Evolutionary conservation across 1,284 basidiomycete species (phyloP), one percentile per base, ranked within the genome.

Genomic region (Phenoliferia sp.): DNA sequence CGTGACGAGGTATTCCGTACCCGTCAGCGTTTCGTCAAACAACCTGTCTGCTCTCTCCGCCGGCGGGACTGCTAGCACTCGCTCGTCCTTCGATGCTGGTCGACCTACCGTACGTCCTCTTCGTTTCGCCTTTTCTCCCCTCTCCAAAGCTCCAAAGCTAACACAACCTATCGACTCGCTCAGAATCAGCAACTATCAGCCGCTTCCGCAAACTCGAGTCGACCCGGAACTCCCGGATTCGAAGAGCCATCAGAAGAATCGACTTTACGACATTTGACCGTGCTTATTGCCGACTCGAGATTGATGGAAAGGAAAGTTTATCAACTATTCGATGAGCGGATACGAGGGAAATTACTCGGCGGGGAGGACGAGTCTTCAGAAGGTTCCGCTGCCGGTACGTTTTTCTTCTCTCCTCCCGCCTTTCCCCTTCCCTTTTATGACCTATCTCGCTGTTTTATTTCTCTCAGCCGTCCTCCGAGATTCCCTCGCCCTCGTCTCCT

Each of bases 261-360:
- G 22, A 71, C 82, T 6, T 75, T 92, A 57, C 82, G 83, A 33
- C 87, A 88, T 77, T 86, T 84, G 73, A 84, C 87, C 1, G 83
- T 84, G 29, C 81, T 85, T 5, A 84, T 91, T 35, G 81, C 84
- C 17, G 90, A 92, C 74, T 83, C 90, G 69, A 82, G 80, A 62
- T 79, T 81, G 9, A 80, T 92, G 79, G 81, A 84, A 57, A 75
- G 75, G 3, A 84, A 84, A 69, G 77, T 85, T 1, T 73, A 78
- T 67, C 82, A 79, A 19, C 77, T 91, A 26, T 92, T 88, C 87
- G 79, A 80, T 29, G 84, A 88, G 73, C 84, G 88, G 74, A 86
- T 92, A 17, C 35, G 60, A 36, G 34, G 55, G 17, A 33, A 32
- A 32, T 28, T 57, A 5, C 55, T 32, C 6, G 55, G 55, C 55